Base-by-base conservation (phyloP, 495 filamentous ascomycete species). In the Platismatia glauca region DNA sequence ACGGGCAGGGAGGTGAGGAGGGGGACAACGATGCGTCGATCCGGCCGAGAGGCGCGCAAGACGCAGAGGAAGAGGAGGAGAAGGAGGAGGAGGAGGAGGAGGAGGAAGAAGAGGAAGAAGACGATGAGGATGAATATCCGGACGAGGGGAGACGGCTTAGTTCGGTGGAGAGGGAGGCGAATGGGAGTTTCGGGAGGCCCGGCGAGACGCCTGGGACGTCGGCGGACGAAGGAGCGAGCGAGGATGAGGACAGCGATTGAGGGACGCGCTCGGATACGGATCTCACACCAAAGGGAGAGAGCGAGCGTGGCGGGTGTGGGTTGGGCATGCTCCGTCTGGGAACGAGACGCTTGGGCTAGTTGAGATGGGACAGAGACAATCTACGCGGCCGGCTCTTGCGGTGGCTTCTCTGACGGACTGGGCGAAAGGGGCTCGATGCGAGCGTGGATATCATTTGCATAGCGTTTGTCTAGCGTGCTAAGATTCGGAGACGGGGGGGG, bases 71-170 rank as follows among this genome's bases (percentile, higher is more conserved):
- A 27, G 67, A 60, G 29, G 55, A 64, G 37, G 71, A 74, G 60
- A 68, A 76, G 1, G 72, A 79, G 15, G 75, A 77, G 58, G 61
- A 64, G 7, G 65, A 60, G 16, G 56, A 64, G 37, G 71, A 74
- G 61, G 69, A 76, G 0, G 72, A 71, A 2, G 75, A 75, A 9
- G 76, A 72, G 2, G 71, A 74, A 9, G 76, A 78, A 20, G 76
- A 76, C 27, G 57, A 67, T 8, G 69, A 69, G 24, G 73, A 70
- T 22, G 78, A 78, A 34, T 81, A 87, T 22, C 81, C 85, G 62
- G 81, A 88, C 66, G 84, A 88, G 68, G 84, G 84, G 31, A 52
- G 50, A 33, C 24, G 63, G 31, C 33, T 57, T 31, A 57, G 63
- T 56, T 22, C 15, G 18, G 61, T 64, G 64, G 59, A 63, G 60